Conservation (phyloP, 768 basidiomycete species). For the Amylocystis lapponica region DNA sequence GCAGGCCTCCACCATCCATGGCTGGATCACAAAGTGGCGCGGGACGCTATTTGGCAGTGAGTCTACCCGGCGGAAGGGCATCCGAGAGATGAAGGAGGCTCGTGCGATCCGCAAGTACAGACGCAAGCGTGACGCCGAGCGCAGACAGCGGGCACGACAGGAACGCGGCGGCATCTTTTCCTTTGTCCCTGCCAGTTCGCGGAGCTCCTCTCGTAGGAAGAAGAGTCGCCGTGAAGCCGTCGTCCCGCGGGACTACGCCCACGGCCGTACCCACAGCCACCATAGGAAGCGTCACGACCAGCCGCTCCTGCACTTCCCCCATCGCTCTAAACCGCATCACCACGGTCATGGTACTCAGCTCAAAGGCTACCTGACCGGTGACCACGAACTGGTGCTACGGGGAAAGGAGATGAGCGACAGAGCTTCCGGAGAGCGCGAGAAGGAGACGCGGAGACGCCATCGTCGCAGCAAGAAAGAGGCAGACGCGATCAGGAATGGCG, state of each 20-base stretch:
- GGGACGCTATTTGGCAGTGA: slow-evolving; percentile 67
- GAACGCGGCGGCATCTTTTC: slow-evolving; percentile 22
- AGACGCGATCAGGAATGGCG: slow-evolving; percentile 7
- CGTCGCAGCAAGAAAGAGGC: slow-evolving; percentile 12
- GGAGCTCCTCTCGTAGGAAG: slow-evolving; percentile 3
- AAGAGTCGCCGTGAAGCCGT: background rate
- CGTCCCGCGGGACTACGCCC: slow-evolving; percentile 5
- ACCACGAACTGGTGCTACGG: slow-evolving; percentile 7
- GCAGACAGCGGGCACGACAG: slow-evolving; percentile 12
- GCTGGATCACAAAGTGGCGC: slow-evolving; percentile 76
- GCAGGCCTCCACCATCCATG: slow-evolving; percentile 52
- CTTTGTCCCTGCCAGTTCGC: slow-evolving; percentile 12
- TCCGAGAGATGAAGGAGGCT: slow-evolving; percentile 65
- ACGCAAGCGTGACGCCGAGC: slow-evolving; percentile 22
- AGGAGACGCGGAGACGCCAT: slow-evolving; percentile 12
- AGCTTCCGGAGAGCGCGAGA: slow-evolving; percentile 13
- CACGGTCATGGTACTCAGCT: slow-evolving; percentile 17
- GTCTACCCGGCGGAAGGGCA: slow-evolving; percentile 49
- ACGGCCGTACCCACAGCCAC: too few species aligned
- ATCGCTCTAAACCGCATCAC: slow-evolving; percentile 15
- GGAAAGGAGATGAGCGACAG: slow-evolving; percentile 5
- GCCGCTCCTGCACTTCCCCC: slow-evolving; percentile 18
- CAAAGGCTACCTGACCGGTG: slow-evolving; percentile 11
- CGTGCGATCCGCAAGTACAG: slow-evolving; percentile 24
- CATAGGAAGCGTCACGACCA: slow-evolving; percentile 9